Conservation (phyloP, 2,329 filamentous ascomycete genomes). For the Cladophialophora exuberans region DNA sequence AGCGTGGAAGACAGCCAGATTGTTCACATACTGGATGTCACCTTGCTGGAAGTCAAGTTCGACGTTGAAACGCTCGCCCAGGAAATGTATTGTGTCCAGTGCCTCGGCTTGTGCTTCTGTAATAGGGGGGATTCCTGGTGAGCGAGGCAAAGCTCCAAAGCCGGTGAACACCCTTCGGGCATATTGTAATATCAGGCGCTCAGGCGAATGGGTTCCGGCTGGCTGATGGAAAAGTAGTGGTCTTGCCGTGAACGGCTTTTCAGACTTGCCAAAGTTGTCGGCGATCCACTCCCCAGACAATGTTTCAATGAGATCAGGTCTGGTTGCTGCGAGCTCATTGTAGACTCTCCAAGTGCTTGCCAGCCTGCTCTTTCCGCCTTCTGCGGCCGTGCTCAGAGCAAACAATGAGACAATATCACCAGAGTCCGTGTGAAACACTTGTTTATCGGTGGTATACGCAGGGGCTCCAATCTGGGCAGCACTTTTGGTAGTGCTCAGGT, state of each 20-base stretch:
- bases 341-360: constrained; percentile 59
- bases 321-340: constrained; percentile 56
- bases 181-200: constrained; percentile 64
- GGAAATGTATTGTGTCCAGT: constrained; percentile 55
- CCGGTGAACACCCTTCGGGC: constrained; percentile 62
- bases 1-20: constrained; percentile 56
- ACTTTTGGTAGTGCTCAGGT: constrained; percentile 51
- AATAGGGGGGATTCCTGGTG: constrained; percentile 50
- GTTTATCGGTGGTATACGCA: constrained; percentile 57
- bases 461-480: constrained; percentile 47
- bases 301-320: constrained; percentile 58
- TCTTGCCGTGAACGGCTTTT: constrained; percentile 51
- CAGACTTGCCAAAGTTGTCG: constrained; percentile 56
- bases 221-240: constrained; percentile 56
- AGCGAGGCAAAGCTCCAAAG: constrained; percentile 48
- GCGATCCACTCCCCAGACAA: constrained; percentile 53
- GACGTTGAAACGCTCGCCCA: constrained; percentile 49
- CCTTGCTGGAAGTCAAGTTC: constrained; percentile 51
- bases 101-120: constrained; percentile 58
- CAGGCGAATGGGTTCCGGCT: constrained; percentile 48
- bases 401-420: constrained; percentile 59
- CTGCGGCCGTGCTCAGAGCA: constrained; percentile 48
- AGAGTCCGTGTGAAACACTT: constrained; percentile 60
- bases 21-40: constrained; percentile 58
- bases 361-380: constrained; percentile 57